These are phyloP conservation scores for Hericium erinaceus DNA, from an alignment of 768 basidiomycete species.

Conservation along the genomic window DNA sequence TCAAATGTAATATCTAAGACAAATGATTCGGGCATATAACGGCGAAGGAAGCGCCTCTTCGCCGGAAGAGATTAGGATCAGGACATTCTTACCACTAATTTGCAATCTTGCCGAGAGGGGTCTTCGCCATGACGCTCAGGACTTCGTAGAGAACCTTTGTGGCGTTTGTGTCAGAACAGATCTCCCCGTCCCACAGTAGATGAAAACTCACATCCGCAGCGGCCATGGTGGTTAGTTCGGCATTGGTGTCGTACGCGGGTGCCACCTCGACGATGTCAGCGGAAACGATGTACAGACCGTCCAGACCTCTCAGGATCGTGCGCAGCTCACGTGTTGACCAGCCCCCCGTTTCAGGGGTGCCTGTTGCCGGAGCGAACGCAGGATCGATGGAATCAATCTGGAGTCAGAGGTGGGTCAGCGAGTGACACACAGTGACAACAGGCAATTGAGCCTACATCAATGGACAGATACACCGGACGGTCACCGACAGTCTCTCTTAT, in stretches of 20 bases:
- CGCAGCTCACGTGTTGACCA: conserved; percentile 81
- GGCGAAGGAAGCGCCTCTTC: no score
- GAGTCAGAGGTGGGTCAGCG: not conserved
- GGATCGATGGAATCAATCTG: conserved; percentile 78
- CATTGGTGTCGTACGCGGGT: conserved; percentile 68
- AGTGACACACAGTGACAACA: conserved; percentile 2
- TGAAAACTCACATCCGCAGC: conserved; percentile 43
- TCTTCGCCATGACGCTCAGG: conserved; percentile 72
- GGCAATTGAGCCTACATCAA: conserved; percentile 43
- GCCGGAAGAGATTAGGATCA: no score
- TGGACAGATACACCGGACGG: conserved; percentile 69
- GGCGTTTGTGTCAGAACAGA: conserved; percentile 23
- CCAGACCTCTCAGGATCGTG: conserved; percentile 65
- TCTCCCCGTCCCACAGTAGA: conserved; percentile 21
- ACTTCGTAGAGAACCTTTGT: conserved; percentile 67
- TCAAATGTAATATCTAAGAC: no score
- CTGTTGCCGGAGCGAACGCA: conserved; percentile 74
- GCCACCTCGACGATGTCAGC: conserved; percentile 83
- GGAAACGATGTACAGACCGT: conserved; percentile 68
- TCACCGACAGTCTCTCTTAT: conserved; percentile 73
- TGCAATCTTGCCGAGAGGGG: conserved; percentile 51
- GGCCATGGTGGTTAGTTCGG: conserved; percentile 54
- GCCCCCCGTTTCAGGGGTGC: conserved; percentile 77
- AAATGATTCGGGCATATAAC: no score
- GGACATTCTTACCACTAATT: conserved; percentile 1